Evolutionary conservation across 192 early-diverging fungal genomes (phyloP).

Genomic region (Podila horticola): DNA sequence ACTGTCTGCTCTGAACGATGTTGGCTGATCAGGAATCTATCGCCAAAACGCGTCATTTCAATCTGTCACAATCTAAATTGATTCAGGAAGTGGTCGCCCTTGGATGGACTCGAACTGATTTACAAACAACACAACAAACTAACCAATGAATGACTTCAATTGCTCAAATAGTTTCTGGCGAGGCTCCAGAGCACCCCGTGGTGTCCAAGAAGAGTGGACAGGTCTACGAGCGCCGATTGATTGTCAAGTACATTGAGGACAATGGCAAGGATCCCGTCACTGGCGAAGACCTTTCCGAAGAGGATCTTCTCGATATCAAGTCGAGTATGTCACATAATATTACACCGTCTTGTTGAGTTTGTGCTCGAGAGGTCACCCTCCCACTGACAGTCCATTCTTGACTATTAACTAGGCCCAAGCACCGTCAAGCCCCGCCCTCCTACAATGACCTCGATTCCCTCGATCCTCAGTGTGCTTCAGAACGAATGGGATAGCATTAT

Average conservation of each 20-base stretch:
- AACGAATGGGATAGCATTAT: constrained; percentile 98
- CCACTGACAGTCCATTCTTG: neutral
- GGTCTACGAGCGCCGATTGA: constrained; percentile 89
- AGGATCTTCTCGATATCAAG: constrained; percentile 81
- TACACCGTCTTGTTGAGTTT: neutral
- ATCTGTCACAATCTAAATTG: no score
- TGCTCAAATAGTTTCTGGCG: constrained; percentile 84
- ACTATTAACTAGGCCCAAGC: constrained; percentile 55
- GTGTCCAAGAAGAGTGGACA: constrained; percentile 86
- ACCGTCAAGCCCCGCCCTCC: constrained; percentile 90
- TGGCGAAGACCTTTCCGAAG: constrained; percentile 73
- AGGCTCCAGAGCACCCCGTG: constrained; percentile 88
- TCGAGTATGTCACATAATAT: constrained; percentile 50
- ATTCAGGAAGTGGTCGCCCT: no score
- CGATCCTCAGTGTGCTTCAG: constrained; percentile 87
- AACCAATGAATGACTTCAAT: no score
- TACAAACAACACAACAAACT: no score
- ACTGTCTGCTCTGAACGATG: neutral
- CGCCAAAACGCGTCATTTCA: no score
- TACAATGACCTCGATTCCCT: constrained; percentile 90
- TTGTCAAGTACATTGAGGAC: constrained; percentile 88
- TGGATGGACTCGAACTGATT: no score
- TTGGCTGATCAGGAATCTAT: neutral
- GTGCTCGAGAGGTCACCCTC: neutral
- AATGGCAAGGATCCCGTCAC: constrained; percentile 85